Conservation (phyloP, 495 filamentous ascomycete species). For the Penicillium herquei region DNA sequence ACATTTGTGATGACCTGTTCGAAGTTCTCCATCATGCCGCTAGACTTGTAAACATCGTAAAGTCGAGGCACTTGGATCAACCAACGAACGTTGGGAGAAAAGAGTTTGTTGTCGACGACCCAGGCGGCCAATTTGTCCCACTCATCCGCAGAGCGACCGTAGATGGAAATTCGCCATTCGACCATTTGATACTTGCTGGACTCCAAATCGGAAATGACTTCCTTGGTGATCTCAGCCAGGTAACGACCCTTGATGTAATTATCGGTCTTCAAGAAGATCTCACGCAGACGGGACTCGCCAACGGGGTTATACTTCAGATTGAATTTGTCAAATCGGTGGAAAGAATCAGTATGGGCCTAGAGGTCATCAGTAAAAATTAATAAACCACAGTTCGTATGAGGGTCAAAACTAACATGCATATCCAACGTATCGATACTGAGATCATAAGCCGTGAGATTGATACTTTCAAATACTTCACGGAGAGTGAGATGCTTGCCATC, state of each 20-base stretch:
- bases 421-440: slow-evolving; percentile 97
- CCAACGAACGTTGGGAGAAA: slow-evolving; percentile 97
- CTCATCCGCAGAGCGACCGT: slow-evolving; percentile 86
- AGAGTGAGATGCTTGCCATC: slow-evolving; percentile 92
- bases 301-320: slow-evolving; percentile 99
- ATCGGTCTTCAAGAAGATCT: slow-evolving; percentile 97
- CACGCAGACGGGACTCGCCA: slow-evolving; percentile 88
- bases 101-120: slow-evolving; percentile 98
- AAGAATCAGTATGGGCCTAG: slow-evolving; percentile 93
- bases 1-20: slow-evolving; percentile 89
- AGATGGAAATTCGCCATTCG: slow-evolving; percentile 97
- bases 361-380: not conserved
- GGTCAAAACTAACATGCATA: slow-evolving; percentile 74
- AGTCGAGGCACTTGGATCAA: slow-evolving; percentile 92
- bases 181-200: slow-evolving; percentile 99
- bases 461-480: slow-evolving; percentile 92
- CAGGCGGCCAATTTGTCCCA: slow-evolving; percentile 98
- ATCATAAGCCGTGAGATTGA: slow-evolving; percentile 95
- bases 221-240: slow-evolving; percentile 94
- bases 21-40: slow-evolving; percentile 79
- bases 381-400: not conserved
- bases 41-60: slow-evolving; percentile 93
- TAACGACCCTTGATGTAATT: slow-evolving; percentile 96
- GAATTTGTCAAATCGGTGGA: slow-evolving; percentile 99
- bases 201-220: slow-evolving; percentile 96